Base-by-base conservation (phyloP, 2,329 filamentous ascomycete species). In the Penicillium rolfsii region DNA sequence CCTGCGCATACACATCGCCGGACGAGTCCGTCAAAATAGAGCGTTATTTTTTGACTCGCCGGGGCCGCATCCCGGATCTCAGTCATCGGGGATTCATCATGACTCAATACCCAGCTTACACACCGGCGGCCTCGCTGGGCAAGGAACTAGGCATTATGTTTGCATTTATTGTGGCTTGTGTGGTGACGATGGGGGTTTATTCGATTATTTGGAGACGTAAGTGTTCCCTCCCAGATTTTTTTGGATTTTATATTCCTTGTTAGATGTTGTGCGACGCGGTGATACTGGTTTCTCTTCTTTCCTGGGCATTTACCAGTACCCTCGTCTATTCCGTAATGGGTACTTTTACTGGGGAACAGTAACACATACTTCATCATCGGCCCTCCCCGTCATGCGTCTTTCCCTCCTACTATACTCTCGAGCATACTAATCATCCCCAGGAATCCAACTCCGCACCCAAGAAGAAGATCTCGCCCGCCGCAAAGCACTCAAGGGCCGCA, bases 101-200 rank as follows among this genome's bases (percentile, higher is more conserved):
- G 26, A 55, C 52, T 41, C 59, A 55, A 19, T 67, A 61, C 43
- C 71, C 71, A 9, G 70, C 71, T 2, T 71, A 68, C 55, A 72
- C 70, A 4, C 67, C 71, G n/a, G 70, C 71, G 55, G 61, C 67
- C 46, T 73, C 74, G 5, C 67, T 78, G 11, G 66, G 61, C 22
- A 71, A 71, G 35, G 77, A 79, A 65, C 65, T 79, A 22, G 76
- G 76, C 28, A 71, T 78, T 33, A 73, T 78, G 64, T 76, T 78
- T 61, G 77, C 69, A 19, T 79, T 79, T 56, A 65, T 78, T 1
- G 67, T 56, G 24, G 70, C 72, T 4, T 75, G 68, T 52, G 52
- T 74, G 38, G 60, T 76, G 9, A 74, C 71, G 5, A 74, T 78
- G 60, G 72, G 48, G 0, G 58, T 72, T 3, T 79, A 79, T 52